Conservation (phyloP, 371 early-diverging fungal species). For the Gilbertella persicaria region DNA sequence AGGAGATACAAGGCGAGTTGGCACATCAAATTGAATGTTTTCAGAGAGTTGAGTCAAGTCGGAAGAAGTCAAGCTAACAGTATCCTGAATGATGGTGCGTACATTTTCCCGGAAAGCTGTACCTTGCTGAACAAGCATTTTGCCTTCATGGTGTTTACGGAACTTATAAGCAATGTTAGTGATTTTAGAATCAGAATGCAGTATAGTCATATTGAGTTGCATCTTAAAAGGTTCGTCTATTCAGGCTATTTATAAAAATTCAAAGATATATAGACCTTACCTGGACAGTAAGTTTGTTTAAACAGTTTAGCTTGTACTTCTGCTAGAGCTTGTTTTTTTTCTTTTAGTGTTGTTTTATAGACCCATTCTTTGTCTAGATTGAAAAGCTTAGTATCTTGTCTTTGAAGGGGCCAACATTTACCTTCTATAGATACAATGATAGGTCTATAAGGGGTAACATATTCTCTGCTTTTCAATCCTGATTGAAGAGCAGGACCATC, state of each 20-base stretch:
- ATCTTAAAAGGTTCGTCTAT: slow-evolving; percentile 39
- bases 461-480: slow-evolving; percentile 41
- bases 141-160: slow-evolving; percentile 47
- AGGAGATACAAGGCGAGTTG: slow-evolving; percentile 48
- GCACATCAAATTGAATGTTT: slow-evolving; percentile 34
- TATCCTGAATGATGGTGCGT: slow-evolving; percentile 21
- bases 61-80: background rate
- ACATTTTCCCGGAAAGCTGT: slow-evolving; percentile 40
- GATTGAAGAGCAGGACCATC: slow-evolving; percentile 50
- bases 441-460: slow-evolving; percentile 39
- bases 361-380: slow-evolving; percentile 34
- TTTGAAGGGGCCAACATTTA: too few species aligned
- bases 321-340: slow-evolving; percentile 39
- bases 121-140: slow-evolving; percentile 40
- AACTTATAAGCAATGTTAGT: slow-evolving; percentile 24
- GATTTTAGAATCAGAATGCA: slow-evolving; percentile 36
- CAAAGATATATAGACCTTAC: slow-evolving; percentile 14
- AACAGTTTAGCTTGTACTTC: slow-evolving; percentile 42
- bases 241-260: background rate
- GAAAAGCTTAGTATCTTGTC: background rate
- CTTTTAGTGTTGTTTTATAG: slow-evolving; percentile 44
- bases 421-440: slow-evolving; percentile 37
- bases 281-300: slow-evolving; percentile 46
- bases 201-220: slow-evolving; percentile 31
- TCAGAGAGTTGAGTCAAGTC: slow-evolving; percentile 20